Conservation (phyloP, 768 basidiomycete genomes). For the Tylopilus vinaceipallidus region DNA sequence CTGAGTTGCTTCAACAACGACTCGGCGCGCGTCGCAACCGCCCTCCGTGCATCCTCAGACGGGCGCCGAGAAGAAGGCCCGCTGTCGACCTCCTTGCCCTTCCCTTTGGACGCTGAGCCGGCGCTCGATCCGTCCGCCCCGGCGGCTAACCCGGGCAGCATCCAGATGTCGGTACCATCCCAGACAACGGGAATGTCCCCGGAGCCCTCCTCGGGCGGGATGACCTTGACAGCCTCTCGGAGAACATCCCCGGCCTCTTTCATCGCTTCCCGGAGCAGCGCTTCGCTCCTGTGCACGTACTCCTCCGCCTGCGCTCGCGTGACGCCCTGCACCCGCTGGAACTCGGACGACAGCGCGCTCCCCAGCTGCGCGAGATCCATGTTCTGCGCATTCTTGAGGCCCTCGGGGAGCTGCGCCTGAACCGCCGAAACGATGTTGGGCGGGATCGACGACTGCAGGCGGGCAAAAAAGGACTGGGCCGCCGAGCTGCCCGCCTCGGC, state of each 20-base stretch:
- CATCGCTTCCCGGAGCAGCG: conserved; percentile 61
- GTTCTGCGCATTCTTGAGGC: conserved; percentile 58
- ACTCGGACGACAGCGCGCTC: conserved; percentile 58
- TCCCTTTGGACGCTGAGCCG: conserved; percentile 27
- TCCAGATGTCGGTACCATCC: conserved; percentile 90
- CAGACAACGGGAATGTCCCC: conserved; percentile 47
- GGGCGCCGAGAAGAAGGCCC: conserved; percentile 27
- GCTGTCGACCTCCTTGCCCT: conserved; percentile 36
- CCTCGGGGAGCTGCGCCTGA: conserved; percentile 66
- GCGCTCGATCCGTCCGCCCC: conserved; percentile 15
- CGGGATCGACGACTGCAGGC: conserved; percentile 72
- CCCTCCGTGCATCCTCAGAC: conserved; percentile 44
- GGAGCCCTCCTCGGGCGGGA: conserved; percentile 68
- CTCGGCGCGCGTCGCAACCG: conserved; percentile 73
- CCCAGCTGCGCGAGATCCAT: conserved; percentile 71
- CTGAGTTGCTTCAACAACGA: conserved; percentile 70
- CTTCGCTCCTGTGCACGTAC: conserved; percentile 75
- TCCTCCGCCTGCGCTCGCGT: conserved; percentile 79
- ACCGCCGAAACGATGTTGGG: conserved; percentile 70
- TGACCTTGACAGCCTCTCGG: conserved; percentile 87
- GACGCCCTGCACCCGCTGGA: conserved; percentile 73
- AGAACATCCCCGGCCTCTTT: conserved; percentile 81
- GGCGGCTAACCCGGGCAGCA: conserved; percentile 46
- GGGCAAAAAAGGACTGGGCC: conserved; percentile 55
- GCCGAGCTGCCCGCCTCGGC: conserved; percentile 20